Evolutionary conservation across 1,284 basidiomycete genomes (phyloP).

Genomic region (Stygiomarasmius scandens): DNA sequence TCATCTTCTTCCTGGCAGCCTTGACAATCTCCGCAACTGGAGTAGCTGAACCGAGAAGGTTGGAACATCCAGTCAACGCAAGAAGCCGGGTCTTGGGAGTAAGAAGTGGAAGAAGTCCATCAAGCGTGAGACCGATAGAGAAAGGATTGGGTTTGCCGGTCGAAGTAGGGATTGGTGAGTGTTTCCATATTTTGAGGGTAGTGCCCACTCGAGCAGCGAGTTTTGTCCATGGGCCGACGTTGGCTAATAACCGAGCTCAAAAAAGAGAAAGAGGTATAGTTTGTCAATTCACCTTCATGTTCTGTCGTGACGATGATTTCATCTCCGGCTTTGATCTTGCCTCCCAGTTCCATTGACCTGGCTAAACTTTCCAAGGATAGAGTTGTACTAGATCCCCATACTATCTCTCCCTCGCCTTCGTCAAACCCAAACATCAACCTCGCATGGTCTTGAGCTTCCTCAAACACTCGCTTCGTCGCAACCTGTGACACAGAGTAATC

Average conservation of each 20-base stretch:
- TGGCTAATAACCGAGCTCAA: conserved; percentile 46
- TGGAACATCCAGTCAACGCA: conserved; percentile 76
- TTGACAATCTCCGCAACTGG: conserved; percentile 60
- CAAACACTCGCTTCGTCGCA: conserved; percentile 48
- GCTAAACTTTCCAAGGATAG: conserved; percentile 66
- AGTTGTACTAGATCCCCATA: conserved; percentile 67
- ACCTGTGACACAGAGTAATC: conserved; percentile 62
- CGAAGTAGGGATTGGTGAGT: conserved; percentile 41
- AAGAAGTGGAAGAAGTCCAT: conserved; percentile 63
- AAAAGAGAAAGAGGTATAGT: background rate
- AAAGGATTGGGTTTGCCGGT: conserved; percentile 55
- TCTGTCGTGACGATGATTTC: conserved; percentile 76
- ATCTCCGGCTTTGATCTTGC: conserved; percentile 56
- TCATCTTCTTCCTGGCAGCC: conserved; percentile 52
- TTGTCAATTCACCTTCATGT: conserved; percentile 61
- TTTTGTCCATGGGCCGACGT: conserved; percentile 76
- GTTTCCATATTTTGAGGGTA: conserved; percentile 59
- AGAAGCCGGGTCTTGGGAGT: conserved; percentile 67
- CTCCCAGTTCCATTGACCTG: conserved; percentile 49
- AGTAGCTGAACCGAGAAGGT: conserved; percentile 69
- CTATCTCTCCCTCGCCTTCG: conserved; percentile 42
- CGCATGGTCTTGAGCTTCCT: conserved; percentile 53
- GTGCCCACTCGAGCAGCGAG: conserved; percentile 60
- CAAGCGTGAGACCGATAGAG: conserved; percentile 55
- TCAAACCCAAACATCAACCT: conserved; percentile 25